A percentile compares a stretch with the other conserved stretches of the same genome.
Evolutionary conservation across 2,329 filamentous ascomycete genomes (phyloP).

Genomic region (Cladosporium sp.): DNA sequence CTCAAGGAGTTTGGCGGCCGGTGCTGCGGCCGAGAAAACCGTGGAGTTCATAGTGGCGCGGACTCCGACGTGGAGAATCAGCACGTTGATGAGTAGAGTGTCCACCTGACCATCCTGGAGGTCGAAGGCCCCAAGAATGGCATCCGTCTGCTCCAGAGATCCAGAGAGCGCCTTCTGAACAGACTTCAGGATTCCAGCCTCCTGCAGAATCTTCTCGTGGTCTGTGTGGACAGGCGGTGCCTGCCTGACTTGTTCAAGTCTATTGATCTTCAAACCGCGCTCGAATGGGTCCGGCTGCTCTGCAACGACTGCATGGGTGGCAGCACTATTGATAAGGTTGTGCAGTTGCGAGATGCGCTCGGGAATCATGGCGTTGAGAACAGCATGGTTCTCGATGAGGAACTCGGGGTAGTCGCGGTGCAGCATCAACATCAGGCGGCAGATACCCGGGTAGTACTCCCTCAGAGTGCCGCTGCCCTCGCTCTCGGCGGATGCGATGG

Average conservation of each 20-base stretch:
- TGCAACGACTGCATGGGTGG: slow-evolving; percentile 58
- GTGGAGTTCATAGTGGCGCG: slow-evolving; percentile 61
- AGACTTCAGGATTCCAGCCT: slow-evolving; percentile 49
- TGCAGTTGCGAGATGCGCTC: slow-evolving; percentile 80
- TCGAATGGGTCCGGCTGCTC: slow-evolving; percentile 72
- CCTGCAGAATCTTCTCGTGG: slow-evolving; percentile 46
- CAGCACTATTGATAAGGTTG: slow-evolving; percentile 81
- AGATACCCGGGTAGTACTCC: slow-evolving; percentile 76
- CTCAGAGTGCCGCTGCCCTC: slow-evolving; percentile 76
- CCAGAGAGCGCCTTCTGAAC: slow-evolving; percentile 50
- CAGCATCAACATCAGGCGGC: slow-evolving; percentile 77
- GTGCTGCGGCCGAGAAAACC: slow-evolving; percentile 59
- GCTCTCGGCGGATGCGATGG: slow-evolving; percentile 67
- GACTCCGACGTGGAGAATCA: slow-evolving; percentile 77
- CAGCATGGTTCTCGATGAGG: slow-evolving; percentile 77
- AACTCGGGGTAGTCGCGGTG: slow-evolving; percentile 96
- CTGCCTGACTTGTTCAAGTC: slow-evolving; percentile 67
- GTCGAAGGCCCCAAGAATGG: slow-evolving; percentile 69
- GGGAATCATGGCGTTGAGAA: slow-evolving; percentile 75
- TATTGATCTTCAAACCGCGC: slow-evolving; percentile 69
- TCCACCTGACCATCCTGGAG: slow-evolving; percentile 40
- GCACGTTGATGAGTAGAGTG: slow-evolving; percentile 66
- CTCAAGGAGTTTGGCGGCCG: slow-evolving; percentile 68
- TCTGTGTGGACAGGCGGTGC: slow-evolving; percentile 63
- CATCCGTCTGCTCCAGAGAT: slow-evolving; percentile 66